Evolutionary conservation across 495 filamentous ascomycete genomes (phyloP), one percentile per base, ranked within the genome.

Genomic region (Endocarpon pusillum): DNA sequence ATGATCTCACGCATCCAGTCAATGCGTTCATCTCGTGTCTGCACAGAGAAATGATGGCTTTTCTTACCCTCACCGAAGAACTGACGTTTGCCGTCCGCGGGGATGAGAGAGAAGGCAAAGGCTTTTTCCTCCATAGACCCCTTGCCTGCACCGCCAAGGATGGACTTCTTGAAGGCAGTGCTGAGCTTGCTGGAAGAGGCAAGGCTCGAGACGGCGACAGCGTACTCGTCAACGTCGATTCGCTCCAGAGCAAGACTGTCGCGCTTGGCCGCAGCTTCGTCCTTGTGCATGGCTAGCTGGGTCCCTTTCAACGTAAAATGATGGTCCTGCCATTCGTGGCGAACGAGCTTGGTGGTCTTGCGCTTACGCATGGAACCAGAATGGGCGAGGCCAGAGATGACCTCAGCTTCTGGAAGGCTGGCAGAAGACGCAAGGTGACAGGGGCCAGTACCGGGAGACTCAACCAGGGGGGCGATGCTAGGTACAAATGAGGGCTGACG

Each of bases 1-100:
- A 97, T 94, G 33, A 97, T 54, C 65, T 94, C 85, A 2, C 89
- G 61, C 89, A 94, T 94, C 89, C 89, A 97, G 42, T 93, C 87
- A 38, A 94, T 94, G 20, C 89, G 67, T 51, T 94, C 80, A 38
- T 96, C 83, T 0, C 83, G 65, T 35, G 63, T 69, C 52, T 78
- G 77, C 36, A 94, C 87, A 0, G 87, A 81, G 44, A 97, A 96
- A 46, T 94, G 81, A 46, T 97, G 87, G n/a, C 73, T 71, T 67
- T 93, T 94, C 34, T 64, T 67, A 21, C 51, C 50, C 29, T 48
- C 48, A 6, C 44, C 53, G 5, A 33, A 30, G 33, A 61, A 59
- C 35, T 73, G 76, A 44, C 40, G 56, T 36, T 50, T 42, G 3
- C 42, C 58, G n/a, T 64, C 56, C 8, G 80, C 63, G 1, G 89